Evolutionary conservation across 306 rosid genomes (phyloP).

Genomic region (Morella rubra): DNA sequence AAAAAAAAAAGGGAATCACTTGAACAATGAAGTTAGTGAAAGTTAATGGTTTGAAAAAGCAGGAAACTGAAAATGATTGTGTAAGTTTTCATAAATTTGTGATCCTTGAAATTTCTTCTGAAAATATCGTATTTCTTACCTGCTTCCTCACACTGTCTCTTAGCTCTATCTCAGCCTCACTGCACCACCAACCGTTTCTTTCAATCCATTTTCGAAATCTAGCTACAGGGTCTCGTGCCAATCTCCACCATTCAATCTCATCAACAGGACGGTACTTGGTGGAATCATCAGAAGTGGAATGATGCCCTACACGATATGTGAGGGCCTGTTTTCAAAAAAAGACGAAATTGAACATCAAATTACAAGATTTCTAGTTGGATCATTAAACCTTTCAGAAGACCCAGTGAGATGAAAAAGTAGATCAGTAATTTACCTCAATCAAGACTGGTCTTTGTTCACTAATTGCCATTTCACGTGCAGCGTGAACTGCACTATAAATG

Average conservation of each 20-base stretch:
- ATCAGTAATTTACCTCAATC: conserved; percentile 63
- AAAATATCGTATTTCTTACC: conserved; percentile 36
- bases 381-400: not conserved
- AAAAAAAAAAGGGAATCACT: not conserved
- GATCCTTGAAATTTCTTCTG: not conserved
- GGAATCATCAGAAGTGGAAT: conserved; percentile 92
- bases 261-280: conserved; percentile 75
- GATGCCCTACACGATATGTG: conserved; percentile 94
- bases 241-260: conserved; percentile 87
- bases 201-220: conserved; percentile 92
- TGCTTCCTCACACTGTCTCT: conserved; percentile 54
- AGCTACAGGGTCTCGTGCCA: conserved; percentile 68
- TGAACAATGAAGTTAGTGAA: not conserved
- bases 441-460: conserved; percentile 73
- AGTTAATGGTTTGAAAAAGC: not conserved
- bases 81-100: not conserved
- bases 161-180: conserved; percentile 56
- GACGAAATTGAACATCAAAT: conserved; percentile 4
- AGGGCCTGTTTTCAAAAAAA: conserved; percentile 54
- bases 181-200: conserved; percentile 84
- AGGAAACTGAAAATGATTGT: not conserved
- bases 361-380: not conserved
- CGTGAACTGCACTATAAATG: conserved; percentile 63
- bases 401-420: conserved; percentile 15
- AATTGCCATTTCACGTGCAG: conserved; percentile 84